Evolutionary conservation across 1,284 basidiomycete species (phyloP).

Genomic region (Puccinia novopanici): DNA sequence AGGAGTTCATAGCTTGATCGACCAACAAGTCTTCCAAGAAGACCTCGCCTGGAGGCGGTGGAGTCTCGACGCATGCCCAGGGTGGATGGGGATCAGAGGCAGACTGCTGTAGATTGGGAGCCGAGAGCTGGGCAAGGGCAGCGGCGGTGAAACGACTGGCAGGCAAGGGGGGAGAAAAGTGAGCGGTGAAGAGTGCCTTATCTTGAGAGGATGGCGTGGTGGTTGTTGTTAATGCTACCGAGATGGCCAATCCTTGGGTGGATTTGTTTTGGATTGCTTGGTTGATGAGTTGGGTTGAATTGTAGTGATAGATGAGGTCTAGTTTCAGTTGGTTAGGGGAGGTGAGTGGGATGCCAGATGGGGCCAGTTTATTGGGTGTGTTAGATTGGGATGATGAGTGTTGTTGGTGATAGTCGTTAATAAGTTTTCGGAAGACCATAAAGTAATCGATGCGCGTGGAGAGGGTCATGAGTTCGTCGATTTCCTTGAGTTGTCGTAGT

Average conservation of each 20-base stretch:
- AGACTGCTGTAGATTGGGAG: background rate
- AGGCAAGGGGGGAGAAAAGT: constrained; percentile 32
- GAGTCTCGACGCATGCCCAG: background rate
- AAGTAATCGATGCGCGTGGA: constrained; percentile 9
- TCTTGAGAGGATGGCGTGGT: background rate
- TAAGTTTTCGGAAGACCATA: constrained; percentile 16
- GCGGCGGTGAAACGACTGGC: constrained; percentile 23
- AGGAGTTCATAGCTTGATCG: background rate
- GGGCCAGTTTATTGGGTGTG: background rate
- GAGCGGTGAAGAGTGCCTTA: constrained; percentile 20
- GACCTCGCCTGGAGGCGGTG: background rate
- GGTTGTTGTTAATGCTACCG: constrained; percentile 3
- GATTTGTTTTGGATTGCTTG: background rate
- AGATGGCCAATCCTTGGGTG: constrained; percentile 9
- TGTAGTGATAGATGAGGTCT: constrained; percentile 27
- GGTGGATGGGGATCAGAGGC: background rate
- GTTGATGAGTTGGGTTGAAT: background rate
- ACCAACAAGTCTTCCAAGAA: background rate
- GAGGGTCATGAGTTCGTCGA: constrained; percentile 34
- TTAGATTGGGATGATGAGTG: background rate
- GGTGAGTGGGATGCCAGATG: constrained; percentile 39
- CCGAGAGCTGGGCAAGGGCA: background rate
- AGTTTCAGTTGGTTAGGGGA: constrained; percentile 22
- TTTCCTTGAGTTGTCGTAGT: constrained; percentile 27
- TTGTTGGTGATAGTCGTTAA: constrained; percentile 16